A percentile compares a stretch with the other conserved stretches of the same genome.
Evolutionary conservation across 345 rosid genomes (phyloP).

Genomic region (Gossypium australe): DNA sequence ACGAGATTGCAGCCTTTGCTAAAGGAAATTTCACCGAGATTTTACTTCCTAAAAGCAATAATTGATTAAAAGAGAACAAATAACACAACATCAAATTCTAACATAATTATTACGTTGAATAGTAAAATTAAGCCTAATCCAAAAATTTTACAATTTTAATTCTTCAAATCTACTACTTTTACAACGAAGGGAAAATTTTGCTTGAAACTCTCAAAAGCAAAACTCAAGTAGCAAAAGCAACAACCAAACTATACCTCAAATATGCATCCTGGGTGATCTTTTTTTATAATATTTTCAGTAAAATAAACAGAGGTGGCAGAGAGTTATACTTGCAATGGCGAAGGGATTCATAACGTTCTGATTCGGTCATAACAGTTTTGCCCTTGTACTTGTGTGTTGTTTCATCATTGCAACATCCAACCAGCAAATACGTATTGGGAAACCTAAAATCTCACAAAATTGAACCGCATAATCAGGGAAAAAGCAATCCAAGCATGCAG

Average conservation of each 20-base stretch:
- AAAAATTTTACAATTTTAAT: neutral
- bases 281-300: neutral
- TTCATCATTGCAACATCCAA: conserved; percentile 90
- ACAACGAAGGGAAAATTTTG: neutral
- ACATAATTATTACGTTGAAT: neutral
- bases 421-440: conserved; percentile 73
- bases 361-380: conserved; percentile 82
- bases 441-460: conserved; percentile 40
- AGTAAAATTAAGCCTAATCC: neutral
- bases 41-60: neutral
- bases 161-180: neutral
- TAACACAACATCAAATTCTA: neutral
- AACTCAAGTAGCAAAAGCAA: neutral
- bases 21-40: neutral
- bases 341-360: conserved; percentile 85
- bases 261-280: neutral
- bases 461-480: neutral
- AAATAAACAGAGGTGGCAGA: neutral
- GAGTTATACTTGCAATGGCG: conserved; percentile 83
- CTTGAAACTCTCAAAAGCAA: neutral
- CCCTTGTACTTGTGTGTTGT: conserved; percentile 80
- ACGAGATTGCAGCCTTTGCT: neutral
- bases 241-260: neutral
- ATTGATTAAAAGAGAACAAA: neutral
- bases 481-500: neutral